Base-by-base conservation (phyloP, 495 filamentous ascomycete species). In the Clohesyomyces aquaticus region DNA sequence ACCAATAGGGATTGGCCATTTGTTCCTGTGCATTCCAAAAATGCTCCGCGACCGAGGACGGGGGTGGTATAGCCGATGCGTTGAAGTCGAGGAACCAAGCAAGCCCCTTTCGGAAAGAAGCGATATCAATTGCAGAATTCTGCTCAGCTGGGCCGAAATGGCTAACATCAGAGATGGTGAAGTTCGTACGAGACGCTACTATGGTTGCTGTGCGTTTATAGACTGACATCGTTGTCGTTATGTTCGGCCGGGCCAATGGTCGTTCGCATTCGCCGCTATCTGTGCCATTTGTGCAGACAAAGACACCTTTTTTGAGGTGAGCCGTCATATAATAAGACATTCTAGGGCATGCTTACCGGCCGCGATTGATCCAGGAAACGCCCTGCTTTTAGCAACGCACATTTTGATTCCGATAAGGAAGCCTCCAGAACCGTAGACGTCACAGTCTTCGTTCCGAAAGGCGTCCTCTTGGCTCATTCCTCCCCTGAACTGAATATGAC, bases 51-150 rank as follows among this genome's bases (percentile, higher is more conserved):
- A 48, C 18, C 3, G 56, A 48, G 8, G 56, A 48, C 8, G 56
- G 21, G 6, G 56, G 22, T 19, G 56, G 56, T 32, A 23, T 48
- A 2, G 14, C 22, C 10, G 42, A 22, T n/a, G 56, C 56, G 42
- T 48, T 59, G 43, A 59, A 59, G 23, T 59, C 45, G 3, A 59
- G 56, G 27, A 59, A 19, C 56, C 56, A 59, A 22, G 26, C 45
- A 12, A 59, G 28, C 9, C 18, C 56, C 2, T 27, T 12, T 23
- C 45, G 29, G 23, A 26, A 50, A 43, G 42, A 18, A 9, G 32
- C 25, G 26, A 59, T 18, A 26, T 59, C 56, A 22, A 59, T 59
- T 11, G 26, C 35, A 3, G 27, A 21, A 38, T 59, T 59, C 27
- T 49, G 56, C 18, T 16, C 28, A 10, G 56, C 9, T 48, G 8